Base-by-base conservation (phyloP, 306 rosid genomes). In the Fragaria ananassa region DNA sequence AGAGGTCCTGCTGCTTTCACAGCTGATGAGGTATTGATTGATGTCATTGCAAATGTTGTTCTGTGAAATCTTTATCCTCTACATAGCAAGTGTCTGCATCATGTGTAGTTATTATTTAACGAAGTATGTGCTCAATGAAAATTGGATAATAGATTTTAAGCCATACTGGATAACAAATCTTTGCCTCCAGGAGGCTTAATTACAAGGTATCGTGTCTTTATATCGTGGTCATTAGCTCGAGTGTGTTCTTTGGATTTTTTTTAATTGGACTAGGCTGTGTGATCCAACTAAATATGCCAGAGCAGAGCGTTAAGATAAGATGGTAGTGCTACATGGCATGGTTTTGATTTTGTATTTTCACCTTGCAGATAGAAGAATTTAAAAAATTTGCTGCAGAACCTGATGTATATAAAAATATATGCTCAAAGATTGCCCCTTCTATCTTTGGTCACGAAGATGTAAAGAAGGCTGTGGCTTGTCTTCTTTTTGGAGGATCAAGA, bases 361-460 rank as follows among this genome's bases (percentile, higher is more conserved):
- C 21, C 21, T 80, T 46, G 76, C 91, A 95, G 99, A 86, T 90
- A 85, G 99, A 92, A 84, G 99, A 88, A 71, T 95, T 92, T 86
- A 95, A 87, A 85, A 95, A 89, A 29, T 89, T 95, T 87, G 92
- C 99, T 35, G 84, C 97, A 42, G 92, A 90, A 44, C 89, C 91
- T 71, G 97, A 88, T 82, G 93, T 83, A 11, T 95, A 95, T 84
- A 88, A 86, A 82, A 83, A 68, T 65, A 90, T 95, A 85, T 95
- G 99, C 88, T 83, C 93, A 68, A 95, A 89, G 87, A 85, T 95
- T 76, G 96, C 99, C 61, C 99, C 99, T 25, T 95, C 97, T 54
- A 95, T 95, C 81, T 95, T 92, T 87, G 99, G 99, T 66, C 97
- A 95, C 47, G 96, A 91, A 2, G 97, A 95, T 66, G 88, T 95